A percentile compares a stretch with the other conserved stretches of the same genome.
phyloP scores from a whole-genome alignment of 2,329 filamentous ascomycete species.

The Emericellopsis atlantica region DNA sequence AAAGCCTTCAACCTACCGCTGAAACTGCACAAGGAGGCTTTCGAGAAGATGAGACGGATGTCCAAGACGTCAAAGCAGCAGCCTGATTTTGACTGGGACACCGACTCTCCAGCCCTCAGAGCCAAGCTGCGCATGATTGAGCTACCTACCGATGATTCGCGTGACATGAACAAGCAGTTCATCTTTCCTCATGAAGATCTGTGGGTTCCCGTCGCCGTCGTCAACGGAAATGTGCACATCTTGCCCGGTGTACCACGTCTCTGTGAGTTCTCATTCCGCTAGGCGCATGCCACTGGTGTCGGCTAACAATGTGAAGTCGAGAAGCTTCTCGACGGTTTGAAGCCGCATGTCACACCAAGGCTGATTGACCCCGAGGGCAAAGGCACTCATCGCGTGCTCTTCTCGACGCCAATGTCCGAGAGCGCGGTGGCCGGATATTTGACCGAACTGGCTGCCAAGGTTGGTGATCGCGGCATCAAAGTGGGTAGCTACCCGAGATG shows the following conservation, averaged over 20 bases:
- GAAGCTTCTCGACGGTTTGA: conserved; percentile 63
- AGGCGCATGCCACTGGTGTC: conserved; percentile 1
- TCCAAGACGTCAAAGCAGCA: conserved; percentile 62
- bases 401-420: conserved; percentile 81
- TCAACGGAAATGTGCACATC: conserved; percentile 90
- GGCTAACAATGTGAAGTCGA: conserved; percentile 37
- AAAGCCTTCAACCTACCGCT: conserved; percentile 74
- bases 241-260: conserved; percentile 79
- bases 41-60: conserved; percentile 70
- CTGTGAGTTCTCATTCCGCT: conserved; percentile 32
- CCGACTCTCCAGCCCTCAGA: conserved; percentile 60
- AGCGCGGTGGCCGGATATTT: conserved; percentile 75
- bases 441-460: conserved; percentile 62
- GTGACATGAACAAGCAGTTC: conserved; percentile 57
- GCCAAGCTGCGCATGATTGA: conserved; percentile 88
- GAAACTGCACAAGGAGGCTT: conserved; percentile 64
- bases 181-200: conserved; percentile 69
- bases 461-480: conserved; percentile 69
- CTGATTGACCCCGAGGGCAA: conserved; percentile 71
- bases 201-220: conserved; percentile 82
- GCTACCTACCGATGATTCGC: conserved; percentile 60
- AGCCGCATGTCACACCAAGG: conserved; percentile 55
- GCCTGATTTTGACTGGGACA: conserved; percentile 73
- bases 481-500: conserved; percentile 92
- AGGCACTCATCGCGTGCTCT: conserved; percentile 63